Base-by-base conservation (phyloP, 2,329 filamentous ascomycete species). In the Exserohilum rostratum region DNA sequence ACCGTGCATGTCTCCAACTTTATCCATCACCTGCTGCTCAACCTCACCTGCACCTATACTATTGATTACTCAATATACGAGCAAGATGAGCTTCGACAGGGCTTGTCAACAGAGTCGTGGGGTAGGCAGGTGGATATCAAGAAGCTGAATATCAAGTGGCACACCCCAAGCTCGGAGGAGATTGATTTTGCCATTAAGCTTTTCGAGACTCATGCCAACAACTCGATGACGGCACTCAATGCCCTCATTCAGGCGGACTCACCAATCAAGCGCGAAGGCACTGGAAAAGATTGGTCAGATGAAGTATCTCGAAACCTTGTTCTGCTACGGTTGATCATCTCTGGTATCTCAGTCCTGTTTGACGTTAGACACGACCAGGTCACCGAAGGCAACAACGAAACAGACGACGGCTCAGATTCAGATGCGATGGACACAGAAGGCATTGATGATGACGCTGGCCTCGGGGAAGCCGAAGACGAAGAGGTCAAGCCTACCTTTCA, bases 241-340 rank as follows among this genome's bases (percentile, higher is more conserved):
- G 85, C 88, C 6, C 82, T 99, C n/a, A 96, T 91, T 69, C 88
- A 90, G 58, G 87, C 91, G 40, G 85, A 89, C 31, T 89, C 92
- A 1, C 88, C 87, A 2, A 88, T 98, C 48, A 96, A 92, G 74
- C 86, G 93, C 52, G 93, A 93, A 63, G 95, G 95, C 33, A 96
- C 93, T 73, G 96, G 96, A 65, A 99, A 98, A 76, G 93, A 97
- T 67, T 99, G 95, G 95, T 97, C 93, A 0, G 95, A 99, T 72
- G 96, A 99, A 73, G 89, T 98, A 25, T 93, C 92, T 2, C 83
- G 95, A 50, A 91, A 96, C 62, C 83, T 99, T 52, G 90, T 93
- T 11, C 87, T 97, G 46, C 81, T 99, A 12, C 85, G 93, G 27
- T 82, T 99, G n/a, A 86, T 96, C 39, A 86, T 96, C 22, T 96